phyloP scores from a whole-genome alignment of 1,284 basidiomycete genomes.

The Kwoniella shivajii region DNA sequence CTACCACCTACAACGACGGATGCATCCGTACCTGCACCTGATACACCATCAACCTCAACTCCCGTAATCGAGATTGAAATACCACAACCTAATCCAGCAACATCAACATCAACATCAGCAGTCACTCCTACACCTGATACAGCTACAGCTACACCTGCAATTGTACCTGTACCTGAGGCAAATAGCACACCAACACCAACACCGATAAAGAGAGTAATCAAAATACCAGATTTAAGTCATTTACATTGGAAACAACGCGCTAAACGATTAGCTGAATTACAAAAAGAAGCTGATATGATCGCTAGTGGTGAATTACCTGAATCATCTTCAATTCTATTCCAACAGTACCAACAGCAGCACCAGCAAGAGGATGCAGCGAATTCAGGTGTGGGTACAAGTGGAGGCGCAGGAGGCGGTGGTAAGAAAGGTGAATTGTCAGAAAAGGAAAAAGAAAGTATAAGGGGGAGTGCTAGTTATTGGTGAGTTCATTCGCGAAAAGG shows the following conservation, averaged over 20 bases:
- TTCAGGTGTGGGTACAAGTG: background rate
- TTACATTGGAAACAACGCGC: constrained; percentile 35
- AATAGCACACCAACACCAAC: background rate
- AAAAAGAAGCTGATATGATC: constrained; percentile 22
- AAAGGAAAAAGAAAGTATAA: constrained; percentile 28
- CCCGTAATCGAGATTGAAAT: background rate
- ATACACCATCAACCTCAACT: background rate
- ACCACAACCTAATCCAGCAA: background rate
- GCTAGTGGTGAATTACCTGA: constrained; percentile 15
- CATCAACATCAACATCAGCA: background rate
- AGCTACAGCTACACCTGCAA: background rate
- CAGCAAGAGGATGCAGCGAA: background rate
- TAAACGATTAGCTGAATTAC: constrained; percentile 24
- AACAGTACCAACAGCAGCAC: background rate
- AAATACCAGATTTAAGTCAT: constrained; percentile 21
- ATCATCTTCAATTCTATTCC: background rate
- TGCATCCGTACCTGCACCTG: background rate
- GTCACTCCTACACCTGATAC: background rate
- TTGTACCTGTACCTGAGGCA: background rate
- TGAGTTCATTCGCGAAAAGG: constrained; percentile 28
- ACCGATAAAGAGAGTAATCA: constrained; percentile 1
- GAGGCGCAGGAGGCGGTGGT: constrained; percentile 2
- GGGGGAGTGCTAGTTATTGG: constrained; percentile 41
- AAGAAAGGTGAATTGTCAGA: constrained; percentile 24
- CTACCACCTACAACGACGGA: background rate